phyloP scores from a whole-genome alignment of 139 green algal species.

The Marvania coccoides region DNA sequence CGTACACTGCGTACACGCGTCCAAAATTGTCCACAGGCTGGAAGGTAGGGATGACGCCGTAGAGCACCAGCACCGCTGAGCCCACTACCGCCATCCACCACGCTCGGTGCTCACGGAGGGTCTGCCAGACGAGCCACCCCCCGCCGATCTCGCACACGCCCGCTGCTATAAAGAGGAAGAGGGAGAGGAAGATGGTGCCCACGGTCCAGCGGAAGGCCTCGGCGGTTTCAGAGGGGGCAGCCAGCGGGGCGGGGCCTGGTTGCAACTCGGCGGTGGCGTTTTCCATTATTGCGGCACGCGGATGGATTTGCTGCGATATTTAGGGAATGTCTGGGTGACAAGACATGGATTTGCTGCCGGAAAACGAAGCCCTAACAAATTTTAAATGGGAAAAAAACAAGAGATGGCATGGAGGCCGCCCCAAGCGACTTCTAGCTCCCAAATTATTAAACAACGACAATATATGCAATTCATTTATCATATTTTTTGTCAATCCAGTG shows the following conservation, averaged over 20 bases:
- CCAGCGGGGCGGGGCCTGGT: background rate
- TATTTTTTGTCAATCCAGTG: too few relatives aligned
- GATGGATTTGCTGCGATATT: too few relatives aligned
- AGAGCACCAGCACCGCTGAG: slow-evolving; percentile 43
- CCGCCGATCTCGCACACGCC: slow-evolving; percentile 72
- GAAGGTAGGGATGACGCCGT: slow-evolving; percentile 73
- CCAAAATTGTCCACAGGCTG: slow-evolving; percentile 64
- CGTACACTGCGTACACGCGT: slow-evolving; percentile 68
- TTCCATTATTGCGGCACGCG: too few relatives aligned
- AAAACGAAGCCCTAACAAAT: too few relatives aligned
- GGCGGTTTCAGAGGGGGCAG: background rate
- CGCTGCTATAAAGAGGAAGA: slow-evolving; percentile 52
- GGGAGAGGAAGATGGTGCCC: slow-evolving; percentile 10
- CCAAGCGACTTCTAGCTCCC: too few relatives aligned
- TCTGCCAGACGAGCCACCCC: slow-evolving; percentile 83
- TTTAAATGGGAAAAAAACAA: too few relatives aligned
- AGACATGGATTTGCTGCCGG: too few relatives aligned
- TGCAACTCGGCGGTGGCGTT: too few relatives aligned
- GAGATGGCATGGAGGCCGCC: too few relatives aligned
- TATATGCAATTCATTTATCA: too few relatives aligned
- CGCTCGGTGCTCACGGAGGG: slow-evolving; percentile 39
- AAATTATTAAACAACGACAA: too few relatives aligned
- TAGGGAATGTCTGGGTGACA: too few relatives aligned
- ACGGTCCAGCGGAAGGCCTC: slow-evolving; percentile 22
- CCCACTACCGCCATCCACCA: slow-evolving; percentile 33